These are phyloP conservation scores for Ophiocordyceps unilateralis DNA, from an alignment of 2,329 filamentous ascomycete genomes.

Conservation along the genomic window DNA sequence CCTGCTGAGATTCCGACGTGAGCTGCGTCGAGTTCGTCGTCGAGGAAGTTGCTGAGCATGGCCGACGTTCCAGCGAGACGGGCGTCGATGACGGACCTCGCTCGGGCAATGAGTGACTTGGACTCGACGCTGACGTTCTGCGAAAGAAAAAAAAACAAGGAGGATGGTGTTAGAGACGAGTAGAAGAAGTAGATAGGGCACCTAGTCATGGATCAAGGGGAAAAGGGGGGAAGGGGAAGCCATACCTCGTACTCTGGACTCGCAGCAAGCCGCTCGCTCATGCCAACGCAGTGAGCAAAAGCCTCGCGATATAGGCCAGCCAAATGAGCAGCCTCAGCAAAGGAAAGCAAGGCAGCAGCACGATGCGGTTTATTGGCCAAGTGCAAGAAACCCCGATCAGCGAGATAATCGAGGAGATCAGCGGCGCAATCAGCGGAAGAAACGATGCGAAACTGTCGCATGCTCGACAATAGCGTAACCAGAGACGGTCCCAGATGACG, in stretches of 20 bases:
- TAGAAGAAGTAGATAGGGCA: no score
- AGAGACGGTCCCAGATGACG: slow-evolving; percentile 46
- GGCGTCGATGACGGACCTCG: slow-evolving; percentile 46
- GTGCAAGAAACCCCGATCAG: slow-evolving; percentile 52
- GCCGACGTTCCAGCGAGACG: slow-evolving; percentile 39
- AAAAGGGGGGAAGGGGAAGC: slow-evolving; percentile 2
- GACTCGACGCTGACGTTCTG: slow-evolving; percentile 35
- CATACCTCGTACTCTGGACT: slow-evolving; percentile 45
- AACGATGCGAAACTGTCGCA: slow-evolving; percentile 41
- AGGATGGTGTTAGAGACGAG: no score
- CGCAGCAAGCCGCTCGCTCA: slow-evolving; percentile 43
- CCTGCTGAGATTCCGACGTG: slow-evolving; percentile 45
- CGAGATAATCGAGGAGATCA: slow-evolving; percentile 48
- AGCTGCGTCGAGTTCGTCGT: slow-evolving; percentile 50
- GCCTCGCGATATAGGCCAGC: slow-evolving; percentile 53
- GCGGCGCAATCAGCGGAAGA: slow-evolving; percentile 34
- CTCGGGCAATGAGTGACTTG: slow-evolving; percentile 45
- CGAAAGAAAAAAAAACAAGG: no score
- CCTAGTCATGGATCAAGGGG: background rate
- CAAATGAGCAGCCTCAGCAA: slow-evolving; percentile 49
- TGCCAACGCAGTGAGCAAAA: slow-evolving; percentile 63
- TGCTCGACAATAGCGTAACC: slow-evolving; percentile 44
- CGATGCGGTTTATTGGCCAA: slow-evolving; percentile 49
- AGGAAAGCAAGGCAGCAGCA: slow-evolving; percentile 47
- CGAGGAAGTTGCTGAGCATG: slow-evolving; percentile 50